Conservation (phyloP, 257 asterid genomes). For the Solanum appendiculatum region DNA sequence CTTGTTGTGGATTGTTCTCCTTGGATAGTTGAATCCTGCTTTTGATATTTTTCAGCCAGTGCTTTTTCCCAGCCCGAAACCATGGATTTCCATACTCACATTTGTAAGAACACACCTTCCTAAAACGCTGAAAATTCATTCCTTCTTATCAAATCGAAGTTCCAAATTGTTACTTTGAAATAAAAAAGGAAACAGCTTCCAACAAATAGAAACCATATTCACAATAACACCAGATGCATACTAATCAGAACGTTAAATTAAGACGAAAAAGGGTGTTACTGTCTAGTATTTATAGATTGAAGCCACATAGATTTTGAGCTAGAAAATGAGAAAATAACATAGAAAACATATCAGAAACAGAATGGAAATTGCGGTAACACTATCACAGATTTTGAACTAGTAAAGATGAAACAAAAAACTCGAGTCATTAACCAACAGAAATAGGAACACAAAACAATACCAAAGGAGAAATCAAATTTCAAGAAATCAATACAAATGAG, state of each 20-base stretch:
- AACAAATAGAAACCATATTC: not conserved
- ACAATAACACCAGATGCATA: not conserved
- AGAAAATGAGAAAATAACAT: not conserved
- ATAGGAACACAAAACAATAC: not conserved
- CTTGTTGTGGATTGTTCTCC: not conserved
- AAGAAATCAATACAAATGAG: not conserved
- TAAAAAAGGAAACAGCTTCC: not conserved
- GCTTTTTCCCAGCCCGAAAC: slow-evolving; percentile 34
- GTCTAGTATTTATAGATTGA: not conserved
- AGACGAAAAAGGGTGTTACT: not conserved
- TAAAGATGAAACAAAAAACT: not conserved
- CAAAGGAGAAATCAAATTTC: not conserved
- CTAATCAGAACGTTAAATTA: not conserved
- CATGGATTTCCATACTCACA: slow-evolving; percentile 33
- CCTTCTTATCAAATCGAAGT: not conserved
- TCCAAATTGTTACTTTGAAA: not conserved
- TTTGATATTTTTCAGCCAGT: slow-evolving; percentile 27
- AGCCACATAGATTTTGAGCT: not conserved
- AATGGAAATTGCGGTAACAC: not conserved
- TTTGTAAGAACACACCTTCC: slow-evolving; percentile 20
- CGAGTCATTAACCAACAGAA: not conserved
- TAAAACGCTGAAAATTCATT: slow-evolving; percentile 23
- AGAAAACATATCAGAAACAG: not conserved
- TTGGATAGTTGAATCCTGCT: slow-evolving; percentile 15
- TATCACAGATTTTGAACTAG: slow-evolving; percentile 34